Base-by-base conservation (phyloP, 2,329 filamentous ascomycete species). In the Ascochyta clinopodiicola region DNA sequence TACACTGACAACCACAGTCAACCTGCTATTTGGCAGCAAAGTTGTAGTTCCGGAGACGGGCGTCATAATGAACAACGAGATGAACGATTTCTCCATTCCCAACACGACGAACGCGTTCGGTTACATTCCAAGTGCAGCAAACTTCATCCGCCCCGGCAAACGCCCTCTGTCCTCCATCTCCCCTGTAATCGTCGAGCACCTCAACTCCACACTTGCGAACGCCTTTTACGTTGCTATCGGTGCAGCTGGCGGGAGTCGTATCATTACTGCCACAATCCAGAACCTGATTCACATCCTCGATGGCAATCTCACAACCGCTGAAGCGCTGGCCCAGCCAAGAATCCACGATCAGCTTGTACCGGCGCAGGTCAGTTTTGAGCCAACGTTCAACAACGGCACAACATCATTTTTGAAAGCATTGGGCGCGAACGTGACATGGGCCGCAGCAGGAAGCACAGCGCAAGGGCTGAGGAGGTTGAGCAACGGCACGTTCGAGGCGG, bases 261-360 rank as follows among this genome's bases (percentile, higher is more conserved):
- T 96, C 78, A 91, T 93, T 70, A 94, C 91, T 0, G 79, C 89
- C 3, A 93, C 89, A 0, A 82, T 91, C 7, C 90, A 92, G 70
- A 87, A 87, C 35, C 78, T 92, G 5, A 88, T 90, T 77, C 84
- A 91, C 67, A 81, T 91, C 6, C 77, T 96, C 2, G 88, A 94
- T 66, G 82, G 86, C 59, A 79, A 80, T 13, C 79, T 87, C 75
- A 84, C 82, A 0, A 81, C 87, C 5, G 74, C 77, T 0, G 78
- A 88, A 45, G 89, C 91, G 0, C 79, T 96, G 13, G 80, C 79
- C 0, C 75, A 83, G 66, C 89, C 89, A 0, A 80, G 92, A 8
- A 77, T 96, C 21, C 92, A 96, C 69, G 91, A 96, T 69, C 92
- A 96, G 76, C 79, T 96, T 9, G 80, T 92, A 48, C 92, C 92